Evolutionary conservation across 2,329 filamentous ascomycete species (phyloP).

Genomic region (Ophiostoma fasciatum): DNA sequence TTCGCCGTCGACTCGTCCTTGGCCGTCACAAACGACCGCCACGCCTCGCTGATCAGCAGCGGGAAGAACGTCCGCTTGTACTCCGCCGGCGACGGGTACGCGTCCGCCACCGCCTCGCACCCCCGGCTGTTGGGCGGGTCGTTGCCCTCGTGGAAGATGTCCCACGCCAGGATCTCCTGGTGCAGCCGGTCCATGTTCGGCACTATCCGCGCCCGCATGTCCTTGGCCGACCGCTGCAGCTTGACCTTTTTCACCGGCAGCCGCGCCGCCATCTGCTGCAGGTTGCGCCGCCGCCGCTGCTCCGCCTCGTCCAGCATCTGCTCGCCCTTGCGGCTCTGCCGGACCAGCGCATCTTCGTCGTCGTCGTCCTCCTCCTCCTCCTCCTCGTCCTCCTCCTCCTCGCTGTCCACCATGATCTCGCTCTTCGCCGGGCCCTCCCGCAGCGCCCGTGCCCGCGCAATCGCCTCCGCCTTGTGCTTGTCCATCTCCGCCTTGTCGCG

Average conservation of each 20-base stretch:
- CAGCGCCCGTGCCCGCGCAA: slow-evolving; percentile 53
- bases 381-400: slow-evolving; percentile 64
- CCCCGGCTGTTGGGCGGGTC: slow-evolving; percentile 64
- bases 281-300: slow-evolving; percentile 32
- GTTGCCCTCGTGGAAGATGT: slow-evolving; percentile 81
- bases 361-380: slow-evolving; percentile 55
- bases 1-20: slow-evolving; percentile 75
- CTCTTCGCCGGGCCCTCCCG: slow-evolving; percentile 44
- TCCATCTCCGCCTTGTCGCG: slow-evolving; percentile 61
- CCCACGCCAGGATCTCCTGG: slow-evolving; percentile 78
- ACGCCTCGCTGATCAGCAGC: slow-evolving; percentile 80
- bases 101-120: slow-evolving; percentile 63
- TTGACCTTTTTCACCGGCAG: slow-evolving; percentile 75
- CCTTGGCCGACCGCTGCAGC: slow-evolving; percentile 68
- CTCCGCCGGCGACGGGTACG: slow-evolving; percentile 58
- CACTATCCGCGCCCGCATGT: slow-evolving; percentile 83
- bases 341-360: slow-evolving; percentile 43
- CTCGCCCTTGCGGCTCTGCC: slow-evolving; percentile 28
- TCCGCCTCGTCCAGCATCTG: slow-evolving; percentile 36
- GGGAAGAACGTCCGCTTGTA: slow-evolving; percentile 89
- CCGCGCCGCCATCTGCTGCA: slow-evolving; percentile 31
- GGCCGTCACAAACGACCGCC: slow-evolving; percentile 82
- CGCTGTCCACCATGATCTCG: slow-evolving; percentile 83
- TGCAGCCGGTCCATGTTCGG: slow-evolving; percentile 80
- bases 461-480: slow-evolving; percentile 54